Percentiles rank a stretch among this genome's conserved stretches.
These are phyloP conservation scores for Trichoderma atroviride DNA, from an alignment of 2,329 filamentous ascomycete species.

Conservation along the genomic window DNA sequence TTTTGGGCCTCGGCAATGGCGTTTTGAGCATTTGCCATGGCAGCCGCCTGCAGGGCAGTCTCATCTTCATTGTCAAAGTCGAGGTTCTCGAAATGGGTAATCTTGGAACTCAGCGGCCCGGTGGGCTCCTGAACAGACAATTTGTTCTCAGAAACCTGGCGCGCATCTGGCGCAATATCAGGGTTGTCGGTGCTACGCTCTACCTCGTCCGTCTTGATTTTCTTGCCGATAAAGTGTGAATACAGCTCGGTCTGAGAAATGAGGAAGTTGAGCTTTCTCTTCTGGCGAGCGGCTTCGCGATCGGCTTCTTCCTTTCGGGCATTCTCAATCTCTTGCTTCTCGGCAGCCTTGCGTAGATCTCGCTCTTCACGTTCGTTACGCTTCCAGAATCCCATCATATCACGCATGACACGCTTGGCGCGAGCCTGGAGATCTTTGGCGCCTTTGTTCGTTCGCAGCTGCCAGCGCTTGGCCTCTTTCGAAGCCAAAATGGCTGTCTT, in stretches of 20 bases:
- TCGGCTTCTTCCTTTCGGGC: slow-evolving; percentile 96
- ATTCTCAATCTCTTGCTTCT: slow-evolving; percentile 94
- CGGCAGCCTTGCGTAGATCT: slow-evolving; percentile 88
- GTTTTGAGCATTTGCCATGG: slow-evolving; percentile 93
- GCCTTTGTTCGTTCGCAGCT: slow-evolving; percentile 96
- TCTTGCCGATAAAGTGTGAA: slow-evolving; percentile 99
- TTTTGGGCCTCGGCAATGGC: slow-evolving; percentile 93
- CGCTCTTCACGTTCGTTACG: slow-evolving; percentile 97
- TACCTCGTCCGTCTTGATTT: slow-evolving; percentile 96
- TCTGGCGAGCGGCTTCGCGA: slow-evolving; percentile 94
- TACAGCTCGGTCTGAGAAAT: slow-evolving; percentile 99
- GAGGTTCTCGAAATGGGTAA: slow-evolving; percentile 91
- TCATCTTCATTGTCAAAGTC: slow-evolving; percentile 97
- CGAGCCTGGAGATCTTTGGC: slow-evolving; percentile 96
- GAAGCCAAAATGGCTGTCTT: slow-evolving; percentile 97
- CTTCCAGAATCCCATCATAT: slow-evolving; percentile 99
- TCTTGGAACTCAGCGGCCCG: slow-evolving; percentile 64
- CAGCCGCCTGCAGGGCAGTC: slow-evolving; percentile 74
- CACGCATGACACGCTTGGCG: slow-evolving; percentile 96
- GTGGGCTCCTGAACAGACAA: slow-evolving; percentile 56
- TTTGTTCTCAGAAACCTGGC: slow-evolving; percentile 45
- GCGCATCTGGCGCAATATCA: slow-evolving; percentile 61
- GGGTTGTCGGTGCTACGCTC: slow-evolving; percentile 86
- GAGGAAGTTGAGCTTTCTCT: slow-evolving; percentile 98
- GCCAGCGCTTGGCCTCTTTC: slow-evolving; percentile 97